These are phyloP conservation scores for Microbotryum silenes-acaulis DNA, from an alignment of 1,284 basidiomycete species.

Conservation along the genomic window DNA sequence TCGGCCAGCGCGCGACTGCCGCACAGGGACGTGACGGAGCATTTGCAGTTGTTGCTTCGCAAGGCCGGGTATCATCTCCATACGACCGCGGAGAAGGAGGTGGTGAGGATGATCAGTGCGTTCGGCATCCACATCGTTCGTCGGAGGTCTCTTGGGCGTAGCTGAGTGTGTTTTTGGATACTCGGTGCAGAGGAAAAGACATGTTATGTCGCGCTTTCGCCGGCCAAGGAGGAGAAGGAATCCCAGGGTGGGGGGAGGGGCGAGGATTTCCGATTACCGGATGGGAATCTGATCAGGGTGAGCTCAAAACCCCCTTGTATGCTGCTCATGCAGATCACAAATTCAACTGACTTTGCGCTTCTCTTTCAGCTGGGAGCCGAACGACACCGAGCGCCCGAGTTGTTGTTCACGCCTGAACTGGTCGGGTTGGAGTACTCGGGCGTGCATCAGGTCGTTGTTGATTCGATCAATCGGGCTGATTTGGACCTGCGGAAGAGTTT, in stretches of 20 bases:
- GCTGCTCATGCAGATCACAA: no score
- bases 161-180: neutral
- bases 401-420: slow-evolving; percentile 94
- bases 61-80: slow-evolving; percentile 93
- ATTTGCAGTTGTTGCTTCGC: slow-evolving; percentile 85
- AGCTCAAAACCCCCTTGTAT: slow-evolving; percentile 30
- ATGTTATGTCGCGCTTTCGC: slow-evolving; percentile 87
- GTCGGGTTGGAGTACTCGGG: slow-evolving; percentile 95
- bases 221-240: slow-evolving; percentile 92
- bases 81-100: slow-evolving; percentile 94
- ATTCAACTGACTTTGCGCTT: no score
- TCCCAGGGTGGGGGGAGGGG: slow-evolving; percentile 50
- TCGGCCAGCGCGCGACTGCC: neutral
- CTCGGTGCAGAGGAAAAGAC: slow-evolving; percentile 66
- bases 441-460: slow-evolving; percentile 82
- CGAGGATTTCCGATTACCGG: slow-evolving; percentile 90
- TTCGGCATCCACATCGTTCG: slow-evolving; percentile 1
- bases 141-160: no score
- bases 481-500: slow-evolving; percentile 85
- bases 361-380: slow-evolving; percentile 72
- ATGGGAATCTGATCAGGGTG: slow-evolving; percentile 88
- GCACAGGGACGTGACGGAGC: slow-evolving; percentile 85
- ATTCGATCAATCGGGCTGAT: slow-evolving; percentile 62
- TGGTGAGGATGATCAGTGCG: slow-evolving; percentile 80
- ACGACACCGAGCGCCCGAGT: slow-evolving; percentile 94